Conservation (phyloP, 192 early-diverging fungal genomes). For the Bifiguratus adelaidae region DNA sequence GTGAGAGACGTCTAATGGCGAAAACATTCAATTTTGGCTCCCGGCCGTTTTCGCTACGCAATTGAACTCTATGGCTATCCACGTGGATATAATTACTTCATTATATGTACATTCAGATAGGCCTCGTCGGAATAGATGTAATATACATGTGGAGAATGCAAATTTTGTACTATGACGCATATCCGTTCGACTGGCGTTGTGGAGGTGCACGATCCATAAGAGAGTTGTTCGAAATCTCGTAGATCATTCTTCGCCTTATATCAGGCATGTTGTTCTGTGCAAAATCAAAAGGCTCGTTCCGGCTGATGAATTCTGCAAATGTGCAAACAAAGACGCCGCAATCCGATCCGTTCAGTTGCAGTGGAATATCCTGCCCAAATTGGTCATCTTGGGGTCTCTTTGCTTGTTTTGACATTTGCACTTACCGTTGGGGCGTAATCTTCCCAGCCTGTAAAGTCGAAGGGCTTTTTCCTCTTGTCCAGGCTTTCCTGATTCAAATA, state of each 20-base stretch:
- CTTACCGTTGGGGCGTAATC: constrained; percentile 34
- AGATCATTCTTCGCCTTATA: constrained; percentile 60
- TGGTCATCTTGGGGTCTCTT: neutral
- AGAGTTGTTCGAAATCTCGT: constrained; percentile 46
- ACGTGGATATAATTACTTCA: too few species aligned
- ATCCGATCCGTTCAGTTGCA: constrained; percentile 83
- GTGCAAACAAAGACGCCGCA: constrained; percentile 91
- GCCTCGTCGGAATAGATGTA: too few species aligned
- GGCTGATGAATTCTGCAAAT: constrained; percentile 67
- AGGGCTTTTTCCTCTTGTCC: constrained; percentile 56
- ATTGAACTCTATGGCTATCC: too few species aligned
- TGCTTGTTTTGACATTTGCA: neutral
- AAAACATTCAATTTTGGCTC: too few species aligned
- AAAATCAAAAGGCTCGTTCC: constrained; percentile 58
- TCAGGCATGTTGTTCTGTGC: constrained; percentile 61
- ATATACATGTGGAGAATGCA: too few species aligned
- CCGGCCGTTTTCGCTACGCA: too few species aligned
- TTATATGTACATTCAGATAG: too few species aligned
- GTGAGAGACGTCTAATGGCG: too few species aligned
- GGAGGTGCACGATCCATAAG: constrained; percentile 7
- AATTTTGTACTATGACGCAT: too few species aligned
- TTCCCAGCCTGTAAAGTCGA: constrained; percentile 61
- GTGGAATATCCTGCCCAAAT: constrained; percentile 53
- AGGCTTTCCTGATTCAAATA: constrained; percentile 63
- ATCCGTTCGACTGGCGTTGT: too few species aligned